phyloP scores from a whole-genome alignment of 176 grass and related monocot genomes.

The Ensete glaucum region DNA sequence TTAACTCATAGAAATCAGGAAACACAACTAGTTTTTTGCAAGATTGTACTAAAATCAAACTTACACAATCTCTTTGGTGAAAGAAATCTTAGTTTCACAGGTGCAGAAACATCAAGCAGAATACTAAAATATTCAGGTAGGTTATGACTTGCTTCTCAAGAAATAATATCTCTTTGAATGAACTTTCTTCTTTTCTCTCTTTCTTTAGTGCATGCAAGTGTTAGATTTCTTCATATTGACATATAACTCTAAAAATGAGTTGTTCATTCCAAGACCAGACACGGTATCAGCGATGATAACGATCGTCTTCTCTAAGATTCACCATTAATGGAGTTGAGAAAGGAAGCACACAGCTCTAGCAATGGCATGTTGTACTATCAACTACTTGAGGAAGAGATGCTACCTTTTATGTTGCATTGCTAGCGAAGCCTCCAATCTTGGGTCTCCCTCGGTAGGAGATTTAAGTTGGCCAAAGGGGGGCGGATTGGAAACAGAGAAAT shows the following conservation, averaged over 20 bases:
- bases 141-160: neutral
- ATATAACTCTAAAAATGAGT: neutral
- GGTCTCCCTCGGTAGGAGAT: neutral
- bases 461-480: slow-evolving; percentile 13
- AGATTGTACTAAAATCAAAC: neutral
- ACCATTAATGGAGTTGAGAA: no score
- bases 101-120: neutral
- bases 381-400: neutral
- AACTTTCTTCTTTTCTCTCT: neutral
- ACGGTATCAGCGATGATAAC: no score
- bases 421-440: neutral
- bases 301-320: no score
- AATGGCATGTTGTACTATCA: neutral
- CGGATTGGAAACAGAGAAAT: neutral
- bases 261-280: no score
- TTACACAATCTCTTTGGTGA: neutral
- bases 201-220: neutral
- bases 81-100: neutral
- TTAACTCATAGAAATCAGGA: no score
- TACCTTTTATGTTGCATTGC: slow-evolving; percentile 21
- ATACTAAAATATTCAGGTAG: neutral
- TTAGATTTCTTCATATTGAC: neutral
- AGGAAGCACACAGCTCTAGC: no score
- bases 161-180: neutral
- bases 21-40: neutral